Evolutionary conservation across 2,329 filamentous ascomycete genomes (phyloP), one percentile per base, ranked within the genome.

Genomic region (Aspergillus clavatus): DNA sequence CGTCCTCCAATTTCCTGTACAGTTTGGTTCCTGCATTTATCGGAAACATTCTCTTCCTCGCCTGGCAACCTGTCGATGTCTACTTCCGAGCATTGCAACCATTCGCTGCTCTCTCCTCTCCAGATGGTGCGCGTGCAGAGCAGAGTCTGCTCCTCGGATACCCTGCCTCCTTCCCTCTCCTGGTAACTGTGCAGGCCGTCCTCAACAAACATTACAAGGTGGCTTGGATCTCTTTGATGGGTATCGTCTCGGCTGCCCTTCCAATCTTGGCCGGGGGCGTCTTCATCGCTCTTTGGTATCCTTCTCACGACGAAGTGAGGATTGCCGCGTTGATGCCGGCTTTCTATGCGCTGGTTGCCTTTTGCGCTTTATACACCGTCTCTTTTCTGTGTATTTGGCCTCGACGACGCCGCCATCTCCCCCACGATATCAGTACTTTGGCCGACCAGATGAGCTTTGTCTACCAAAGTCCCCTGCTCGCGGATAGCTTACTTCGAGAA

Each of bases 1-100:
- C 88, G 1, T 75, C 87, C 0, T 87, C 89, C 40, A 89, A 95
- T 67, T 96, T 96, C 69, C 71, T 95, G 40, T 96, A 89, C 71
- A 81, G 77, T 52, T 83, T 84, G 53, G 61, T 84, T 16, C 81
- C 81, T 0, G 69, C 75, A 0, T 46, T 82, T 3, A 74, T 84
- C 31, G 81, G 76, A 1, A 79, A 74, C 43, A 58, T 82, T 24
- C 69, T 82, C 35, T 80, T 82, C 59, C 76, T 84, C 18, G 66
- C 72, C 41, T 77, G 79, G 69, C 72, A 82, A 40, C 75, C 79
- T 6, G 72, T 83, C 51, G 81, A 84, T 59, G 72, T 78, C 51
- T 78, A 79, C 45, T 74, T 81, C 58, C 79, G 81, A 40, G 71
- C 78, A 2, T 68, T 83, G 1, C 75, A 80, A 42, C 79, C 80